These are phyloP conservation scores for Agrostemma githago DNA, from an alignment of 148 eudicot species.

Conservation along the genomic window DNA sequence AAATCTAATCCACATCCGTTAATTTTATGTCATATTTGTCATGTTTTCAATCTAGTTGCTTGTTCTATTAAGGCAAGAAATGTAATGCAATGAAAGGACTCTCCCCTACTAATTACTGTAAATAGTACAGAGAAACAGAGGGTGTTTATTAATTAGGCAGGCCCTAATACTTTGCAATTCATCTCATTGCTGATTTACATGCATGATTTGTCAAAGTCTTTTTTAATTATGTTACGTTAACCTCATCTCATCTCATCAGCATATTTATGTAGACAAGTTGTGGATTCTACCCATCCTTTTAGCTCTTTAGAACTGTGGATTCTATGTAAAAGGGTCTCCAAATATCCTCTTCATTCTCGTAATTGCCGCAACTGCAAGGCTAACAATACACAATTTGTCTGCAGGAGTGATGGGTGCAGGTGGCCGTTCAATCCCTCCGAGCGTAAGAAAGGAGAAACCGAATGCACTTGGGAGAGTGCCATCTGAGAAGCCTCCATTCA, in stretches of 20 bases:
- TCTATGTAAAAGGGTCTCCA: background rate
- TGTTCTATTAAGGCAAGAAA: too few relatives aligned
- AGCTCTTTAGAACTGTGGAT: background rate
- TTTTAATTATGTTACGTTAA: background rate
- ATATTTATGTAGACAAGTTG: background rate
- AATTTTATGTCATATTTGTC: too few relatives aligned
- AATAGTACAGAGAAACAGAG: background rate
- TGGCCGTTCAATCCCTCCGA: slow-evolving; percentile 57
- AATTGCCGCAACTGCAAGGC: too few relatives aligned
- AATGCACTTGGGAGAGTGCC: slow-evolving; percentile 51
- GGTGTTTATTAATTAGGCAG: background rate
- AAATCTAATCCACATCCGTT: too few relatives aligned
- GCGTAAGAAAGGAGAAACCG: slow-evolving; percentile 33
- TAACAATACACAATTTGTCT: background rate
- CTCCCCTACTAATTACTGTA: too few relatives aligned
- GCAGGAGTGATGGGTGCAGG: slow-evolving; percentile 68
- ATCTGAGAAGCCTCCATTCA: slow-evolving; percentile 64
- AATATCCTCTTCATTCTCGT: too few relatives aligned
- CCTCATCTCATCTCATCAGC: background rate
- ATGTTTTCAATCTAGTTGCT: too few relatives aligned
- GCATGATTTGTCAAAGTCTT: background rate
- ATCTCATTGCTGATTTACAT: background rate
- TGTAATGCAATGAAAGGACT: too few relatives aligned
- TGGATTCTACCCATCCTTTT: too few relatives aligned
- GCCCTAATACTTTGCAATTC: background rate